Evolutionary conservation across 768 basidiomycete genomes (phyloP).

Genomic region (Fomitopsis serialis): DNA sequence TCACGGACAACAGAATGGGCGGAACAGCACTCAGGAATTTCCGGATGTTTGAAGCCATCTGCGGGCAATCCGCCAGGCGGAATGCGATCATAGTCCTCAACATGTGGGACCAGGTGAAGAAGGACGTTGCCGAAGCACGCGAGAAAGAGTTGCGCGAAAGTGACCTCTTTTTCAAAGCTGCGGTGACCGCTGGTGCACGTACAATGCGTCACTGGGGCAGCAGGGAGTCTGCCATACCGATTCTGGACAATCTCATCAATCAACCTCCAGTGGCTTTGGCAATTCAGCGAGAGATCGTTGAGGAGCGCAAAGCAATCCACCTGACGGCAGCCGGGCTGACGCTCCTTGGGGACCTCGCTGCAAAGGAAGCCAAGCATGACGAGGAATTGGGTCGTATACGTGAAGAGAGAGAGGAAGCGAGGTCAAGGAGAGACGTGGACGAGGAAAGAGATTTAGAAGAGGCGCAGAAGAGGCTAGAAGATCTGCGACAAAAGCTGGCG

Average conservation of each 20-base stretch:
- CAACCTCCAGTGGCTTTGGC: conserved; percentile 18
- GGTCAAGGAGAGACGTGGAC: conserved; percentile 10
- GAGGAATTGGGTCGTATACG: conserved; percentile 12
- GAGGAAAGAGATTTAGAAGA: conserved; percentile 40
- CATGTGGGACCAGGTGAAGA: conserved; percentile 13
- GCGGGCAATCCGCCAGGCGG: conserved; percentile 10
- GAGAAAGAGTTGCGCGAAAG: conserved; percentile 8
- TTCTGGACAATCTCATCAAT: neutral
- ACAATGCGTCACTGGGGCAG: neutral
- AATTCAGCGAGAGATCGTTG: conserved; percentile 18
- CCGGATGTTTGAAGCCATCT: conserved; percentile 12
- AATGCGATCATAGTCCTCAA: conserved; percentile 14
- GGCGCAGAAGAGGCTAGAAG: conserved; percentile 21
- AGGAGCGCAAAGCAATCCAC: conserved; percentile 10
- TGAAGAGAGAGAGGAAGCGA: conserved; percentile 16
- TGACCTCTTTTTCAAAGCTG: conserved; percentile 14
- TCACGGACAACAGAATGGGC: conserved; percentile 20
- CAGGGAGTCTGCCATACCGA: neutral
- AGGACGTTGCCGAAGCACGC: neutral
- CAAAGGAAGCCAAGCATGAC: conserved; percentile 6
- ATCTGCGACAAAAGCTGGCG: neutral
- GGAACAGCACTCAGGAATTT: conserved; percentile 11
- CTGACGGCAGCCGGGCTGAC: conserved; percentile 11
- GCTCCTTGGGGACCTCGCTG: conserved; percentile 8
- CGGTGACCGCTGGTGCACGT: conserved; percentile 6